A percentile compares a stretch with the other conserved stretches of the same genome.
phyloP scores from a whole-genome alignment of 2,329 filamentous ascomycete genomes.

The Stachybotrys chartarum region DNA sequence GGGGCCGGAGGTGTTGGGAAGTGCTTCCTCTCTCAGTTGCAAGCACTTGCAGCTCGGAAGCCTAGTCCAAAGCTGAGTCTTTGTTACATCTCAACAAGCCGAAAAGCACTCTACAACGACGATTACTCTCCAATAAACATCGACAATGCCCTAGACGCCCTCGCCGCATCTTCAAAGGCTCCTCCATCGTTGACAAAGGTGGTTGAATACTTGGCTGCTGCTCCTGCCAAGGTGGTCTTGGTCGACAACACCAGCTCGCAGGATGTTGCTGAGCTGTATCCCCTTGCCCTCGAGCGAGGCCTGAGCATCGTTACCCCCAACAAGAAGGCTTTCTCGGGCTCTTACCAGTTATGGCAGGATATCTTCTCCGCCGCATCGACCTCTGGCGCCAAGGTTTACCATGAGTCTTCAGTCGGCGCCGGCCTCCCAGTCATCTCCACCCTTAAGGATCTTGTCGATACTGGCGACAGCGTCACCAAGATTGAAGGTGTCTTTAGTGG shows the following conservation, averaged over 20 bases:
- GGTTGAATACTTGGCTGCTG: slow-evolving; percentile 68
- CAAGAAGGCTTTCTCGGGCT: slow-evolving; percentile 93
- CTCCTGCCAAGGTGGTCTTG: slow-evolving; percentile 72
- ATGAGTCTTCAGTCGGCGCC: slow-evolving; percentile 91
- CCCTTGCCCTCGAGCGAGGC: slow-evolving; percentile 69
- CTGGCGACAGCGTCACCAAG: slow-evolving; percentile 82
- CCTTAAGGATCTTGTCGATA: slow-evolving; percentile 87
- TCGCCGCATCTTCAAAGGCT: slow-evolving; percentile 56
- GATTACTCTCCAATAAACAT: slow-evolving; percentile 64
- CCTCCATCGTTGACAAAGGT: slow-evolving; percentile 64
- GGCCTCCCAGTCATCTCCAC: slow-evolving; percentile 92
- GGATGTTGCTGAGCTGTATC: slow-evolving; percentile 76
- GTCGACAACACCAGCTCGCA: slow-evolving; percentile 96
- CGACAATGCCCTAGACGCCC: slow-evolving; percentile 51
- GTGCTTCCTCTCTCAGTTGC: slow-evolving; percentile 79
- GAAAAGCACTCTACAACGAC: slow-evolving; percentile 68
- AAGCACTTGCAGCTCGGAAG: slow-evolving; percentile 57
- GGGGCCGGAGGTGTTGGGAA: slow-evolving; percentile 91
- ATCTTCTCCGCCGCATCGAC: slow-evolving; percentile 71
- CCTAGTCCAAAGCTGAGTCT: slow-evolving; percentile 66
- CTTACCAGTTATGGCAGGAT: slow-evolving; percentile 73
- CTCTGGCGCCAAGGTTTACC: slow-evolving; percentile 77
- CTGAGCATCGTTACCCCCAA: slow-evolving; percentile 94
- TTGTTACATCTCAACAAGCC: slow-evolving; percentile 79
- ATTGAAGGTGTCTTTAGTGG: slow-evolving; percentile 98